Base-by-base conservation (phyloP, 108 stramenopile species). In the Skeletonema tropicum region DNA sequence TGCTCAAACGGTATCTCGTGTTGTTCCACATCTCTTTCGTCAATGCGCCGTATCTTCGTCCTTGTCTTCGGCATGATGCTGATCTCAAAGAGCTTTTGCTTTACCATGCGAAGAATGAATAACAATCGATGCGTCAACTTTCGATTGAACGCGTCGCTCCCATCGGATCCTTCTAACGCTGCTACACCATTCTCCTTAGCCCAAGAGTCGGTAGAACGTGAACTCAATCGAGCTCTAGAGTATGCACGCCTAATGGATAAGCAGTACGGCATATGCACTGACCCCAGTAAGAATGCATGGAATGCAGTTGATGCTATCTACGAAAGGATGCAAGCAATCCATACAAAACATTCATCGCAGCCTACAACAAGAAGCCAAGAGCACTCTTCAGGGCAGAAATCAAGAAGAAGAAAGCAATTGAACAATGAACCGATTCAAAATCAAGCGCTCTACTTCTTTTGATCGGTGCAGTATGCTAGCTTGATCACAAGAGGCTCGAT, bases 241-340 rank as follows among this genome's bases (percentile, higher is more conserved):
- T 32, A 35, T 35, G 77, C 77, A 39, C 63, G 77, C 26, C 70
- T 62, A 23, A 60, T 78, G 35, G 77, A 78, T 26, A 78, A 66
- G 49, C 65, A 36, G 33, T 42, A 78, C 57, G 77, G 77, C 26
- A 26, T 78, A 31, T 78, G 77, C 57, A 78, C 70, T 1, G 64
- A 60, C 33, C 77, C 77, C 4, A 78, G 77, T 30, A 69, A 32
- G 61, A 19, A 60, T 17, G 77, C 77, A 6, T 78, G 77, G 77
- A 33, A 21, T 17, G 14, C 30, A 6, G 77, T 78, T 6, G 77
- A 78, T 36, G 70, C 31, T 19, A 45, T 78, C 14, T 78, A 78
- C 41, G 52, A 38, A 23, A 78, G 49, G 77, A 59, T 60, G 36
- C 31, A 36, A 33, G 57, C 39, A 19, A 35, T 55, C 52, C 23